Conservation (phyloP, 768 basidiomycete species). For the Lentinula boryana region DNA sequence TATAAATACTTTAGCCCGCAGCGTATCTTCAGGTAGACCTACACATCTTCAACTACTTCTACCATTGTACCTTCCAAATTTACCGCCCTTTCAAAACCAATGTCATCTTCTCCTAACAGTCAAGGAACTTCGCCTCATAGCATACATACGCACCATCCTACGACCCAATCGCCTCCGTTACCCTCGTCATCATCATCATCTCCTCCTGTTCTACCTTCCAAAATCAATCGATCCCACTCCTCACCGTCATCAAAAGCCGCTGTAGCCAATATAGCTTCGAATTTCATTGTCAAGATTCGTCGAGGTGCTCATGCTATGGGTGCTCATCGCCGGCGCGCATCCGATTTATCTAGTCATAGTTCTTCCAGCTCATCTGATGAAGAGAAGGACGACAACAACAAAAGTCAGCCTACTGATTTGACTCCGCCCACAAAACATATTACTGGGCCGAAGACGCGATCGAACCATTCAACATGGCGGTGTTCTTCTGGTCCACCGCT, state of each 20-base stretch:
- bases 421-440: neutral
- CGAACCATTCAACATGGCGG: neutral
- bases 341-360: neutral
- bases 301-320: neutral
- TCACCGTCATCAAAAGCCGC: neutral
- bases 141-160: neutral
- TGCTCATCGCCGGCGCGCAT: neutral
- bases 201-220: neutral
- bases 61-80: neutral
- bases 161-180: neutral
- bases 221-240: neutral
- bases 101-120: neutral
- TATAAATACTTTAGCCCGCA: too few species aligned
- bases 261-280: neutral
- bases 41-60: neutral
- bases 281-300: neutral
- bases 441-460: neutral
- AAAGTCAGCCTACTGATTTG: neutral
- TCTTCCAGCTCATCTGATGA: neutral
- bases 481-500: neutral
- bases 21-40: too few species aligned
- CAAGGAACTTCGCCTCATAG: neutral
- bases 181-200: neutral
- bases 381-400: neutral
- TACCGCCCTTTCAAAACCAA: neutral